phyloP scores from a whole-genome alignment of 2,329 filamentous ascomycete genomes.

The Teratosphaeria nubilosa region DNA sequence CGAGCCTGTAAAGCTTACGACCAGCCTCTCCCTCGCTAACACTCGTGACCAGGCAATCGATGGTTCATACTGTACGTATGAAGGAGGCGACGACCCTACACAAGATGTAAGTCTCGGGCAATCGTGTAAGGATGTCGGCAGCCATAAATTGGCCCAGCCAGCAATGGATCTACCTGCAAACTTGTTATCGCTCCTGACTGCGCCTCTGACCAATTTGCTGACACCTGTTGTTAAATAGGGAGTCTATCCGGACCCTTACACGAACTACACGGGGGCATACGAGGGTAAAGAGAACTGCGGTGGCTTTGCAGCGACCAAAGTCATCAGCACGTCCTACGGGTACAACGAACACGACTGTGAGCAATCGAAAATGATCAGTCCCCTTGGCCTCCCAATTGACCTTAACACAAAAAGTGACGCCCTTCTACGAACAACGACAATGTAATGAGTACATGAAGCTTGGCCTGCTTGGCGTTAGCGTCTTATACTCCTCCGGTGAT shows the following conservation, averaged over 20 bases:
- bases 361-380: neutral
- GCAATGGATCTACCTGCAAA: too few relatives aligned
- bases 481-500: constrained; percentile 44
- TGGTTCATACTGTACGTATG: constrained; percentile 32
- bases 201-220: neutral
- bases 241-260: constrained; percentile 24
- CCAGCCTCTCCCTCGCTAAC: constrained; percentile 10
- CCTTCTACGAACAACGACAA: constrained; percentile 42
- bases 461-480: constrained; percentile 41
- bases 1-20: neutral
- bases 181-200: neutral
- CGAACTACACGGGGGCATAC: constrained; percentile 22
- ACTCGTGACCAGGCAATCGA: constrained; percentile 38
- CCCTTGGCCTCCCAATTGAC: neutral
- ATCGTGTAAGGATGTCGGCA: too few relatives aligned
- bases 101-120: constrained; percentile 21
- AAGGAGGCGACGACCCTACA: constrained; percentile 31
- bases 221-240: neutral
- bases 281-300: constrained; percentile 38
- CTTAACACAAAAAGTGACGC: constrained; percentile 24
- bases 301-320: constrained; percentile 37
- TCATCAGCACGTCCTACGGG: constrained; percentile 46
- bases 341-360: constrained; percentile 40
- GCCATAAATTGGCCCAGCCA: too few relatives aligned
- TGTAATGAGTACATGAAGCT: constrained; percentile 50